Evolutionary conservation across 805 yeast species (phyloP), one percentile per base, ranked within the genome.

Genomic region (Ogataea saltuana): DNA sequence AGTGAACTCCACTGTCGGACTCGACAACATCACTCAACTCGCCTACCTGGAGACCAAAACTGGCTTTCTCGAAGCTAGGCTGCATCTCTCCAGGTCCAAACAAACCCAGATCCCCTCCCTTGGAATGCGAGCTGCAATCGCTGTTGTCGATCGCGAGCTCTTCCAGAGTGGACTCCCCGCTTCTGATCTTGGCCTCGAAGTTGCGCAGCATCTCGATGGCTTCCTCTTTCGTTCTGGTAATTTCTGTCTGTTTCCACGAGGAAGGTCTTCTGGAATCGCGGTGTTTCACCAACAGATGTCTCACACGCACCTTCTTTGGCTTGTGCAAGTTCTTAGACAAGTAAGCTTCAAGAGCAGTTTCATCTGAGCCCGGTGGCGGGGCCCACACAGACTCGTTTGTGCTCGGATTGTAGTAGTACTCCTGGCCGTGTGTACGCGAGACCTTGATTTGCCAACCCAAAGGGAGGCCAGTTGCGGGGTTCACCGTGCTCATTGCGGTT

Each of bases 31-130:
- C 85, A 58, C 93, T 83, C 33, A 85, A 63, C 60, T 90, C 93
- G 16, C 96, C 96, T 16, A 88, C 82, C 51, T 86, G 79, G 51
- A 93, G 70, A 4, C 68, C 81, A 62, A 85, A 91, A 1, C 96
- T 83, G 2, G 93, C 95, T 46, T 81, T 81, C 65, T 93, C 99
- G 59, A 93, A 93, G 45, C 84, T 69, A 26, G 96, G 96, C 65
- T 93, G 98, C 99, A 93, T 93, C 55, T 84, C 89, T 29, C 97
- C 97, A 48, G 75, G 80, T 18, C 85, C 88, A 60, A 93, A 93
- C 59, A 69, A 80, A 0, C 99, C 98, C 55, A 93, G 72, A 63
- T 93, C 99, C 34, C 99, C 99, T 16, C 89, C 88, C 58, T 86
- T 81, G 35, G 84, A 71, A 56, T 85, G 95, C 9, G 95, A 84